Evolutionary conservation across 129 eudicot genomes (phyloP).

Genomic region (Sambucus nigra): DNA sequence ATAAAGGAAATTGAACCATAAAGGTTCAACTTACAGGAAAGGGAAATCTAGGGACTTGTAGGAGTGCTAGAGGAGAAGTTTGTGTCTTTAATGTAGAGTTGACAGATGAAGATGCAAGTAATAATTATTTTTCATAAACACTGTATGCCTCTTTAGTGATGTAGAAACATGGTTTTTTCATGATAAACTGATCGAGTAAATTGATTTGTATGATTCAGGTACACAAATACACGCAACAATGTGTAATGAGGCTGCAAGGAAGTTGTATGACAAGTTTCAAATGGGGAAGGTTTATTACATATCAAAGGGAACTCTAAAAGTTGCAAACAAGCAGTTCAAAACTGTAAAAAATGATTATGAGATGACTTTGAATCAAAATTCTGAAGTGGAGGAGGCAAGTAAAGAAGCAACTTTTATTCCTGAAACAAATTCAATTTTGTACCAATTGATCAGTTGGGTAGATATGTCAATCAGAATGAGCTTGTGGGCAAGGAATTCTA

Average conservation of each 20-base stretch:
- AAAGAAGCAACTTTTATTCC: slow-evolving; percentile 70
- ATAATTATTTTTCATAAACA: background rate
- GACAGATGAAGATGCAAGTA: slow-evolving; percentile 90
- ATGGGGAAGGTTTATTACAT: slow-evolving; percentile 90
- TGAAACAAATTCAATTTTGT: slow-evolving; percentile 72
- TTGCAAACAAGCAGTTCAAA: slow-evolving; percentile 92
- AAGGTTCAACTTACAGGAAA: slow-evolving; percentile 76
- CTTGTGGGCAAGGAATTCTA: slow-evolving; percentile 59
- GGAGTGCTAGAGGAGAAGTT: slow-evolving; percentile 80
- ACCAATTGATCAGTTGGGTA: slow-evolving; percentile 89
- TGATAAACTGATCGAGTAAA: background rate
- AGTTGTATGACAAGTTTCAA: slow-evolving; percentile 75
- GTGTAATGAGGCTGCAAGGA: slow-evolving; percentile 81
- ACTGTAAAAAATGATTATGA: slow-evolving; percentile 93
- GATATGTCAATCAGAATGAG: slow-evolving; percentile 63
- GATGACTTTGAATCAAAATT: slow-evolving; percentile 79
- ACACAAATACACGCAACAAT: slow-evolving; percentile 97
- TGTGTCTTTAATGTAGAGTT: slow-evolving; percentile 87
- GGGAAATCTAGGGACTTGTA: slow-evolving; percentile 66
- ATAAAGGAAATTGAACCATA: slow-evolving; percentile 92
- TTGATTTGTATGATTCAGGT: slow-evolving; percentile 30
- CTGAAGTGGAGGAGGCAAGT: slow-evolving; percentile 68
- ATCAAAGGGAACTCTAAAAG: slow-evolving; percentile 72
- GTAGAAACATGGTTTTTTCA: background rate
- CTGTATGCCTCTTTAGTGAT: background rate